Base-by-base conservation (phyloP, 2,329 filamentous ascomycete genomes). In the Sphaerulina musiva region DNA sequence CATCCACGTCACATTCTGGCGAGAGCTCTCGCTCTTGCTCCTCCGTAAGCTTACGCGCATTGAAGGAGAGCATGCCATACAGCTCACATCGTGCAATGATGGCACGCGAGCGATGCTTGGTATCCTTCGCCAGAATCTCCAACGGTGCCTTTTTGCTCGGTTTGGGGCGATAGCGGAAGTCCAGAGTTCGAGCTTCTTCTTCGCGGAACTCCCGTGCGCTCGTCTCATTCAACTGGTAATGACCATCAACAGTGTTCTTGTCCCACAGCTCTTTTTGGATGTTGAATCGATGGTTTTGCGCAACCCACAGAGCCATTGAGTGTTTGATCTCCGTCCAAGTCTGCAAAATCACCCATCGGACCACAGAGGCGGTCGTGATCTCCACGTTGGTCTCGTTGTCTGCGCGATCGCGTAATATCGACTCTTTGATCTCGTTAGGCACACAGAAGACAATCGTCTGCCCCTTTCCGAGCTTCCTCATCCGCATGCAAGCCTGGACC, bases 401-500 rank as follows among this genome's bases (percentile, higher is more conserved):
- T 2, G 10, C 8, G 9, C 23, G 29, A 14, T 41, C 17, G 2
- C 68, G 59, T 0, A 66, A 55, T 9, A 87, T 82, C 54, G 79
- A 80, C 0, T 63, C 68, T 8, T 78, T 69, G 4, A 88, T 81
- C 53, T 89, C 85, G 0, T 73, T 63, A 0, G 82, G 76, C 0
- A 82, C 69, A 51, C 76, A 80, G 46, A 87, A 87, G 0, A 79
- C 70, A 0, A 89, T 77, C 0, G 80, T 82, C 59, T 90, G 85
- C 0, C 84, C 84, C 2, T 80, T 70, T 0, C 84, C 86, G 0
- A 91, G 74, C 55, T 84, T 80, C 9, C 85, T 69, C 79, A 89
- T 82, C 14, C 86, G 69, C 82, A 86, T 87, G 55, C 83, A 86
- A 0, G 83, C 84, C 77, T 90, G 86, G 0, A 84, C 80, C 0